Conservation (phyloP, 148 eudicot genomes). For the Bassia scoparia region DNA sequence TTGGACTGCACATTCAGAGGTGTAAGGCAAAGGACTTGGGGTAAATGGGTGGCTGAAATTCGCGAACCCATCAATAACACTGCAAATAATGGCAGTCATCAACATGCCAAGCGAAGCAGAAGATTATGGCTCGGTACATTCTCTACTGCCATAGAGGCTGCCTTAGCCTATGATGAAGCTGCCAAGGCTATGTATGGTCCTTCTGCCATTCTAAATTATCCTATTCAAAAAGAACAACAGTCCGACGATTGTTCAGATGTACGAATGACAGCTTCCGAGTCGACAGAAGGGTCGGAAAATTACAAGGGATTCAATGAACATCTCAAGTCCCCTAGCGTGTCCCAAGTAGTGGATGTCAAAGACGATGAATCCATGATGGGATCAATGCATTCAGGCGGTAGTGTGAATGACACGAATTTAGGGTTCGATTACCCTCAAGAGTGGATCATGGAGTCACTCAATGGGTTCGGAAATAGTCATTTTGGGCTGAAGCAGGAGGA, state of each 20-base stretch:
- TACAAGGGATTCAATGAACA: conserved; percentile 13
- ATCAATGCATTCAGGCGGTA: conserved; percentile 7
- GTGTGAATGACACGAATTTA: conserved; percentile 15
- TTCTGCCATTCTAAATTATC: conserved; percentile 44
- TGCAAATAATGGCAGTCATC: neutral
- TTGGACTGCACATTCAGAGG: conserved; percentile 40
- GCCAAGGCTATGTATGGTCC: conserved; percentile 50
- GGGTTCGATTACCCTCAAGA: conserved; percentile 33
- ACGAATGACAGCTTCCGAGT: conserved; percentile 8
- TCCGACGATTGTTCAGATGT: neutral
- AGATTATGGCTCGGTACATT: conserved; percentile 52
- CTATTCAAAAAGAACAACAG: neutral
- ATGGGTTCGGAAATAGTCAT: conserved; percentile 16
- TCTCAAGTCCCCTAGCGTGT: neutral
- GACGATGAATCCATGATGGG: conserved; percentile 6
- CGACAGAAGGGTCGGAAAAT: conserved; percentile 19
- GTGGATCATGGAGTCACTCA: conserved; percentile 28
- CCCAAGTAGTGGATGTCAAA: neutral
- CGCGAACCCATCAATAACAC: conserved; percentile 34
- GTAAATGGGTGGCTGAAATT: conserved; percentile 60
- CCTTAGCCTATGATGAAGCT: conserved; percentile 48
- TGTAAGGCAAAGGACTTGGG: conserved; percentile 51
- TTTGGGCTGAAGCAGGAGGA: conserved; percentile 24
- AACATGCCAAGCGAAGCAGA: conserved; percentile 26
- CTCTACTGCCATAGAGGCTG: conserved; percentile 42